These are phyloP conservation scores for Cladorrhinum sp. DNA, from an alignment of 2,329 filamentous ascomycete species.

Conservation along the genomic window DNA sequence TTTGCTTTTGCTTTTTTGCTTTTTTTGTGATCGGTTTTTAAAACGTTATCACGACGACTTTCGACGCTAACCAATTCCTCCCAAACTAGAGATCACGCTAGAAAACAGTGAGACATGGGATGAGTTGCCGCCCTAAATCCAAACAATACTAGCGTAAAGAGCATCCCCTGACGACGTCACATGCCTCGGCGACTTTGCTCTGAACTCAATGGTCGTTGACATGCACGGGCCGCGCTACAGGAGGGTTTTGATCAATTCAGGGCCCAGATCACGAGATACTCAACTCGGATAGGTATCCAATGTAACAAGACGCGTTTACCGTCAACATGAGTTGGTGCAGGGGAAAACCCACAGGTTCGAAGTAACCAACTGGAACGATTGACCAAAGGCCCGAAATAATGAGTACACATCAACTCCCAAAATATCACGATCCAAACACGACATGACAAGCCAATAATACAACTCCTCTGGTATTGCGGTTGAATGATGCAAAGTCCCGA, in stretches of 20 bases:
- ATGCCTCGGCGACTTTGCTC: not conserved
- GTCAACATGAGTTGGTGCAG: not conserved
- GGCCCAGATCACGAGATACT: not conserved
- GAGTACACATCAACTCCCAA: not conserved
- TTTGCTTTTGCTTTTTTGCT: not conserved
- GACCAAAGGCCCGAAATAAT: no score
- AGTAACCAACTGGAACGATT: no score
- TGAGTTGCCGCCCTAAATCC: not conserved
- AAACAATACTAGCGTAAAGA: not conserved
- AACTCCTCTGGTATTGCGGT: not conserved
- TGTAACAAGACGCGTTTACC: not conserved
- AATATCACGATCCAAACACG: not conserved
- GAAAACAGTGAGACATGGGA: not conserved
- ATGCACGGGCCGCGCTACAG: not conserved
- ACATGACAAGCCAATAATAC: not conserved
- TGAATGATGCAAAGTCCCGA: not conserved
- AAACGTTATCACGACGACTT: not conserved
- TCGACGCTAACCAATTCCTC: no score
- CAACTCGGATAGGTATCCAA: not conserved
- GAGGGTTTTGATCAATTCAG: not conserved
- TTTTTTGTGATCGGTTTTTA: not conserved
- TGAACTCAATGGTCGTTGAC: not conserved
- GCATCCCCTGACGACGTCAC: not conserved
- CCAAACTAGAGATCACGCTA: not conserved
- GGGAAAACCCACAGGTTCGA: no score